A percentile compares a stretch with the other conserved stretches of the same genome.
Evolutionary conservation across 257 asterid species (phyloP).

Genomic region (Solanum lycopersicoides): DNA sequence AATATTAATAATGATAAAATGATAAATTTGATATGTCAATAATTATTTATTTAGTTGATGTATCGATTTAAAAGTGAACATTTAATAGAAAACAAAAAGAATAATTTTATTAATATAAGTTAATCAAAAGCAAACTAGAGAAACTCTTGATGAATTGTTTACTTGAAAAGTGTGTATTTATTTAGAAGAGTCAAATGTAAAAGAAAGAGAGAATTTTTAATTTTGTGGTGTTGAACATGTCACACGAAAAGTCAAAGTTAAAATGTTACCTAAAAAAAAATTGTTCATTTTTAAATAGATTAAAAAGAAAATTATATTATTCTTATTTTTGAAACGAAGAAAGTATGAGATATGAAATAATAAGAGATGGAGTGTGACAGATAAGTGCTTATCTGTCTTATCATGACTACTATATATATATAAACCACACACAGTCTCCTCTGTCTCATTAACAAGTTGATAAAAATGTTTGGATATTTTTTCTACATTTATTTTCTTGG

Average conservation of each 20-base stretch:
- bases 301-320: too few relatives aligned
- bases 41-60: neutral
- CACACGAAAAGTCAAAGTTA: too few relatives aligned
- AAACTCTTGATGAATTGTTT: neutral
- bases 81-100: too few relatives aligned
- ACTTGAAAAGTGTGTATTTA: neutral
- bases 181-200: neutral
- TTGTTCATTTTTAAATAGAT: too few relatives aligned
- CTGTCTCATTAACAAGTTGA: neutral
- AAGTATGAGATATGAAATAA: neutral
- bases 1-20: neutral
- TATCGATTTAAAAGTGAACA: too few relatives aligned
- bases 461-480: neutral
- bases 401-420: conserved; percentile 2
- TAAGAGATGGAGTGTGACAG: neutral
- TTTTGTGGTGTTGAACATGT: too few relatives aligned
- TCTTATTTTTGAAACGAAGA: too few relatives aligned
- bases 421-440: conserved; percentile 1
- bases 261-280: too few relatives aligned
- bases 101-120: neutral
- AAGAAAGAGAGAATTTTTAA: too few relatives aligned
- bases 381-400: conserved; percentile 13
- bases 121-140: neutral
- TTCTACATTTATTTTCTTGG: neutral
- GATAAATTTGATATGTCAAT: neutral